Evolutionary conservation across 23 red algal species (phyloP), one percentile per base, ranked within the genome.

Genomic region (Porphyridium purpureum): DNA sequence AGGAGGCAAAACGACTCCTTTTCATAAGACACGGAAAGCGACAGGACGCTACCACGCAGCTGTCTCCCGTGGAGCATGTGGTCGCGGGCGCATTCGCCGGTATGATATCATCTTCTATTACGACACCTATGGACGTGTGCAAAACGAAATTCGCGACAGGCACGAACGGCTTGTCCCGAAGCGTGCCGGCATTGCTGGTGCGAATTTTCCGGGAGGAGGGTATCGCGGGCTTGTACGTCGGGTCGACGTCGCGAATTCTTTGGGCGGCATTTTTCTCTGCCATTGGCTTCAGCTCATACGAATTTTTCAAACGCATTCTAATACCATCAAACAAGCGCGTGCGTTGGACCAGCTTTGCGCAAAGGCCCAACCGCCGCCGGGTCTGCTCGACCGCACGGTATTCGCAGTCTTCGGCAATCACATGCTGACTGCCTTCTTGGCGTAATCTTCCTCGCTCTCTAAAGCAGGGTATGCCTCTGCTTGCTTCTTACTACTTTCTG

Each of bases 111-210:
- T 76, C 68, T 27, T 50, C 69, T 11, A 33, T 64, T 34, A 75
- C 74, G 26, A 93, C 84, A 11, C 84, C 84, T 5, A 49, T 93
- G 66, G 84, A 93, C 49, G 84, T 93, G 7, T 9, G 76, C 19
- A 93, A 93, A 62, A 93, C 84, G 7, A 22, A 64, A 38, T 81
- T 76, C 54, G 72, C 73, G 4, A 90, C 82, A 1, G 82, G 69
- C 46, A 57, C 57, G 29, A 35, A 48, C 24, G 80, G 60, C 1
- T 3, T 24, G 17, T 57, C 30, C 14, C 59, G 28, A 30, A 55
- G 53, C 23, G 33, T 55, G 14, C 14, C 26, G 50, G 47, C 23
- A 1, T 14, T 69, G 50, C 21, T 64, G 27, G 22, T 11, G n/a
- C 44, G 52, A 2, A 50, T 93, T 2, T 30, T 93, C 27, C 24